phyloP scores from a whole-genome alignment of 192 early-diverging fungal genomes.

The Podila minutissima region DNA sequence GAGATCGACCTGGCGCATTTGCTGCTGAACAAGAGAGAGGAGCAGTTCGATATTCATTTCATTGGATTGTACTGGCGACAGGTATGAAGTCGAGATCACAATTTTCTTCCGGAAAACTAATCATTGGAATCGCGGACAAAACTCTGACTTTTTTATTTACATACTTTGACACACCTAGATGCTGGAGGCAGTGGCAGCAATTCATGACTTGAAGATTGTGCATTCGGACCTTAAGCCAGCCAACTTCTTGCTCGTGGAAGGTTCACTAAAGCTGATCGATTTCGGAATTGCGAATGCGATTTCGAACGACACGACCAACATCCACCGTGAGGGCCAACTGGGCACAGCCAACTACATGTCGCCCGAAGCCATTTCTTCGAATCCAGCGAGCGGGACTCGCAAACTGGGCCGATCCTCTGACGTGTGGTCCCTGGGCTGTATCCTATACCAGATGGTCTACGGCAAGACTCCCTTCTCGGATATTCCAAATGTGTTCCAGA shows the following conservation, averaged over 20 bases:
- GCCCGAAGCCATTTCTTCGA: constrained; percentile 83
- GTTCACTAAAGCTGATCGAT: constrained; percentile 92
- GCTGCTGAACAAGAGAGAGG: constrained; percentile 57
- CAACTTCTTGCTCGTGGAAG: constrained; percentile 91
- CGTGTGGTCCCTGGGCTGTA: constrained; percentile 94
- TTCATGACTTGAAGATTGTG: constrained; percentile 90
- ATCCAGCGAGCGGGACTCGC: constrained; percentile 21
- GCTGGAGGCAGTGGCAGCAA: constrained; percentile 86
- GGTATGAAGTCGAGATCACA: constrained; percentile 37
- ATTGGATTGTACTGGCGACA: constrained; percentile 90
- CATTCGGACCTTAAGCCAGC: constrained; percentile 97
- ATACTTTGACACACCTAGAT: constrained; percentile 63
- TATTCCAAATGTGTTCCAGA: constrained; percentile 67
- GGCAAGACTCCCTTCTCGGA: constrained; percentile 85
- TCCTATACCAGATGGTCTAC: constrained; percentile 93
- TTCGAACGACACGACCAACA: constrained; percentile 93
- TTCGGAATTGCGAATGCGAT: constrained; percentile 98
- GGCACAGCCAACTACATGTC: constrained; percentile 98
- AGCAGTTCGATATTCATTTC: constrained; percentile 73
- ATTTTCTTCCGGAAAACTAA: not conserved
- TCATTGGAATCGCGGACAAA: not conserved
- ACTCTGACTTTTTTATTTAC: not conserved
- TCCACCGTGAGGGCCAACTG: constrained; percentile 85
- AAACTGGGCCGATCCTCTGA: constrained; percentile 85
- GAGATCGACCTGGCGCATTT: constrained; percentile 85